These are phyloP conservation scores for Fagopyrum esculentum DNA, from an alignment of 148 eudicot species.

Conservation along the genomic window DNA sequence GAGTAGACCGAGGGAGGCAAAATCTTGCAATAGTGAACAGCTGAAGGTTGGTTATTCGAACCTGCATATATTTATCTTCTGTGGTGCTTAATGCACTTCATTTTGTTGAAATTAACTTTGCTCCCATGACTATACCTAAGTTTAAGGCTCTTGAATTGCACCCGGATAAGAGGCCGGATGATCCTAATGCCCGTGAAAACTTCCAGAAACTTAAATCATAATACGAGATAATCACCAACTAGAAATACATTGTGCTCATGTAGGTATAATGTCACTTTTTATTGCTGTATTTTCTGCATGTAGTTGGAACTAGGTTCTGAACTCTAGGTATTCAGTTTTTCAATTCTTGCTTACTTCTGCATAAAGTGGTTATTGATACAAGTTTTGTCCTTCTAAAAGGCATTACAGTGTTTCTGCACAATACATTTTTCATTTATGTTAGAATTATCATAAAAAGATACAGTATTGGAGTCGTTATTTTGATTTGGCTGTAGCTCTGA, in stretches of 20 bases:
- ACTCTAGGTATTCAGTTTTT: not conserved
- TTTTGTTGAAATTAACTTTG: no score
- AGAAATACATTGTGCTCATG: not conserved
- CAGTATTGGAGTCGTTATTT: not conserved
- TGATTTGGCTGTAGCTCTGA: not conserved
- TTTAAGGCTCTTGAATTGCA: slow-evolving; percentile 52
- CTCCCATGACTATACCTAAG: slow-evolving; percentile 28
- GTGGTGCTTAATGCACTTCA: no score
- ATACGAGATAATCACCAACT: slow-evolving; percentile 19
- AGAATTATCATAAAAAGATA: not conserved
- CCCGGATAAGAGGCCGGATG: slow-evolving; percentile 59
- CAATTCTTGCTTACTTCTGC: not conserved
- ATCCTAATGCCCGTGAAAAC: slow-evolving; percentile 49
- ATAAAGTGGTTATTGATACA: not conserved
- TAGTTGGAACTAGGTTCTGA: not conserved
- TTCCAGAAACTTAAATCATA: slow-evolving; percentile 53
- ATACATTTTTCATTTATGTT: not conserved
- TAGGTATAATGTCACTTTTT: not conserved
- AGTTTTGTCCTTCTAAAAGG: not conserved
- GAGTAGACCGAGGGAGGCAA: not conserved
- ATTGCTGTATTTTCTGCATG: not conserved
- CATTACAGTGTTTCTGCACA: not conserved
- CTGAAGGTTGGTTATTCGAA: not conserved
- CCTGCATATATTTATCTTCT: no score
- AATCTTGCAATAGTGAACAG: not conserved